phyloP scores from a whole-genome alignment of 164 flowering plant genomes.

The Hamamelis virginiana region DNA sequence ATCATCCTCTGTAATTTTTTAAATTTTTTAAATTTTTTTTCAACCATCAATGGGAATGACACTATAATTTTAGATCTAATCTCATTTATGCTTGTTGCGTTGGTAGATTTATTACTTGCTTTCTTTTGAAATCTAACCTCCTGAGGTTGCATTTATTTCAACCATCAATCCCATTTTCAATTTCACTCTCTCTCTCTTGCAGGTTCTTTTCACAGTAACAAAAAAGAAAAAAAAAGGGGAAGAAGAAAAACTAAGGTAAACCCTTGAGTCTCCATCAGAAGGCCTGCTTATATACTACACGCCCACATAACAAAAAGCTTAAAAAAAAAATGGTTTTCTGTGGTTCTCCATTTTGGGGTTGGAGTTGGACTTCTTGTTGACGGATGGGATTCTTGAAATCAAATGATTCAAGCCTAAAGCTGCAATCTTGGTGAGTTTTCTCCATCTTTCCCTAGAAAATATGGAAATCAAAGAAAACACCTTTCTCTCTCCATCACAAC shows the following conservation, averaged over 20 bases:
- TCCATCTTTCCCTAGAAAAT: slow-evolving; percentile 11
- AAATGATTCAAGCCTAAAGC: slow-evolving; percentile 26
- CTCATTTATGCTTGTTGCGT: slow-evolving; percentile 13
- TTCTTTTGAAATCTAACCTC: slow-evolving; percentile 24
- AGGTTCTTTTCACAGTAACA: slow-evolving; percentile 10
- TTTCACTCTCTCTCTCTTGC: slow-evolving; percentile 17
- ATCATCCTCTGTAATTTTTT: slow-evolving; percentile 6
- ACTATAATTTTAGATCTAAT: neutral
- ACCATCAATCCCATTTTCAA: slow-evolving; percentile 7
- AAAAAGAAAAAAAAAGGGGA: neutral
- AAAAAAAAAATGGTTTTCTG: slow-evolving; percentile 6
- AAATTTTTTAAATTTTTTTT: neutral
- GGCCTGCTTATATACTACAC: slow-evolving; percentile 5
- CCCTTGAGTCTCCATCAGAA: slow-evolving; percentile 18
- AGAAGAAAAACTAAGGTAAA: neutral
- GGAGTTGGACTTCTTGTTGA: neutral
- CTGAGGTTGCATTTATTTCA: slow-evolving; percentile 40
- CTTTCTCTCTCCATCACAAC: slow-evolving; percentile 31
- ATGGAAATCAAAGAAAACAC: slow-evolving; percentile 34
- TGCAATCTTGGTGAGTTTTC: slow-evolving; percentile 35
- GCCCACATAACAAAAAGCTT: slow-evolving; percentile 13
- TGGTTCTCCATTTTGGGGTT: slow-evolving; percentile 7
- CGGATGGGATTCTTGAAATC: slow-evolving; percentile 12
- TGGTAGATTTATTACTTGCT: slow-evolving; percentile 23
- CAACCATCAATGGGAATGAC: neutral